Evolutionary conservation across 2,329 filamentous ascomycete genomes (phyloP).

Genomic region (Fusarium acutatum): DNA sequence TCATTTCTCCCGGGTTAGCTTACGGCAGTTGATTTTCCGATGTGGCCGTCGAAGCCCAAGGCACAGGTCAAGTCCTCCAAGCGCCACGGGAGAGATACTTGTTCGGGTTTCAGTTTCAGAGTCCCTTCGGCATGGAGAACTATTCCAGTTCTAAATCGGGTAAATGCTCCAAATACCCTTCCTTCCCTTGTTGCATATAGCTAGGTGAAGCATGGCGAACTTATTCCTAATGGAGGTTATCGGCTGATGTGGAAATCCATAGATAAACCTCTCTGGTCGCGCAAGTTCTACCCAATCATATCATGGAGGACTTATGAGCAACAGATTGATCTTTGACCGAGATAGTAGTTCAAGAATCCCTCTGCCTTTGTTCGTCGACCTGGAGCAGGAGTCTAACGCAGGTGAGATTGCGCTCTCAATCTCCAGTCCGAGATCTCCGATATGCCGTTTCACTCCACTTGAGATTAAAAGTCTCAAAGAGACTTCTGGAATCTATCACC

Average conservation of each 20-base stretch:
- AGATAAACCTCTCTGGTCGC: not conserved
- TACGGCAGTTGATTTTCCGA: not conserved
- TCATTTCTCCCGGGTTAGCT: fast-evolving
- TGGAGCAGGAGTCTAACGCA: not conserved
- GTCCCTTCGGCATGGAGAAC: not conserved
- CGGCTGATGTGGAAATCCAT: not conserved
- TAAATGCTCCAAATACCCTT: not conserved
- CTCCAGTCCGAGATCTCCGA: not conserved
- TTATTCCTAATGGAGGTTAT: fast-evolving
- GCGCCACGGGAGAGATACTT: not conserved
- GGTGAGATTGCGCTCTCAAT: not conserved
- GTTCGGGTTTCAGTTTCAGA: not conserved
- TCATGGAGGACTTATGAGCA: not conserved
- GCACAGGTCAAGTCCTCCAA: not conserved
- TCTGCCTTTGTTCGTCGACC: not conserved
- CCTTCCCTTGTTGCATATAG: not conserved
- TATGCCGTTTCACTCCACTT: not conserved
- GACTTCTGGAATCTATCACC: not conserved
- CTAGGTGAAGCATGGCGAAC: not conserved
- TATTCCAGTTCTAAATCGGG: not conserved
- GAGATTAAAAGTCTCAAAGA: too few relatives aligned
- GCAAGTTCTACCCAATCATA: not conserved
- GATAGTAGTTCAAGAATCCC: fast-evolving
- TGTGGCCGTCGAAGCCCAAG: not conserved
- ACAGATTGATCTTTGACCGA: not conserved